Evolutionary conservation across 495 filamentous ascomycete species (phyloP), one percentile per base, ranked within the genome.

Genomic region (Talaromyces liani): DNA sequence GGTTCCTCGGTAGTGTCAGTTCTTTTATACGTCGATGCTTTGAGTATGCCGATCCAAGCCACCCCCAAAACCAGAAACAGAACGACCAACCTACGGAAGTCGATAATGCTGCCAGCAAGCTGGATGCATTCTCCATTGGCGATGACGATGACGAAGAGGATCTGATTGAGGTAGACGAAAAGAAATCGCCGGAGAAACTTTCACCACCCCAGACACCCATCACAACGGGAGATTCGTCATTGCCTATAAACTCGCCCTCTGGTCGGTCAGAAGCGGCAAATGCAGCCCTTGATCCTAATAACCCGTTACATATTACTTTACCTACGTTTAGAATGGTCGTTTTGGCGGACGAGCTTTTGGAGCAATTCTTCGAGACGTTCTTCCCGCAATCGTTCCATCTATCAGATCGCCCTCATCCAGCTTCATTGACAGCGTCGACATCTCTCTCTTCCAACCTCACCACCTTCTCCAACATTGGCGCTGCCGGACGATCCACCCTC

Each of bases 291-390:
- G 92, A 98, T 71, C 94, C 94, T 0, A 85, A 88, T 51, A 92
- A 94, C 63, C 94, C 94, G 0, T 83, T 98, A 0, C 88, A 96
- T 73, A 97, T 98, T 70, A 98, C 95, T 7, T 86, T 98, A 8
- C 95, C 95, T 0, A 98, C 94, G 22, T 98, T 98, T 83, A 89
- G 94, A 67, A 98, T 98, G 94, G 91, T 98, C 25, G 88, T 98
- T 53, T 85, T 98, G 22, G 94, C 94, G 63, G 94, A 98, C 72
- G 94, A 98, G 69, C 82, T 93, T 3, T 85, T 98, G 12, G 93
- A 98, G 69, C 87, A 91, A 67, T 98, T 98, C 75, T 98, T 98
- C 72, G 94, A 98, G 74, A 87, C 81, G 34, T 85, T 84, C 64
- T 89, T 91, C 77, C 82, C 86, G 0, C 85, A 85, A 65, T 89